These are phyloP conservation scores for Lentinus brumalis DNA, from an alignment of 768 basidiomycete species.

Conservation along the genomic window DNA sequence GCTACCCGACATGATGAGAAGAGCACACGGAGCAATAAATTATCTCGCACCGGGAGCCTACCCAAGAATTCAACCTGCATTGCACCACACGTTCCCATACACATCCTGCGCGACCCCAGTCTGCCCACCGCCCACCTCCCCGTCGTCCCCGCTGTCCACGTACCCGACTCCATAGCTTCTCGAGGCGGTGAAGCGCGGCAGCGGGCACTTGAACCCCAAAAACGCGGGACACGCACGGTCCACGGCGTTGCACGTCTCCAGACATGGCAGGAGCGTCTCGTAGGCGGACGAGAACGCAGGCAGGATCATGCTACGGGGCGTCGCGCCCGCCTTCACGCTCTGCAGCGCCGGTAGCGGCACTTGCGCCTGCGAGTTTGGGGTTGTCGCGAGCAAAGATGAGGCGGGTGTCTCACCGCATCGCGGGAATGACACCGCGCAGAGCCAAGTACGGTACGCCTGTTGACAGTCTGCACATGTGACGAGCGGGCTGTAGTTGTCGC, in stretches of 20 bases:
- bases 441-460: conserved; percentile 72
- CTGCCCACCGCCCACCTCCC: conserved; percentile 47
- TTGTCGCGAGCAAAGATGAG: conserved; percentile 35
- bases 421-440: conserved; percentile 72
- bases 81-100: conserved; percentile 83
- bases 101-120: conserved; percentile 61
- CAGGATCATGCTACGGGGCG: conserved; percentile 48
- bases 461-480: conserved; percentile 79
- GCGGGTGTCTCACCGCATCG: conserved; percentile 64
- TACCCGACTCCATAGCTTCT: conserved; percentile 78
- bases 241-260: conserved; percentile 73
- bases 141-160: conserved; percentile 56
- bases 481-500: conserved; percentile 78
- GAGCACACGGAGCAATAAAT: no score
- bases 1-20: no score
- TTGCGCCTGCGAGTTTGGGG: conserved; percentile 28
- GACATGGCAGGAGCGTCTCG: conserved; percentile 70
- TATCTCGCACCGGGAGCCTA: no score
- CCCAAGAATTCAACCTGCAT: conserved; percentile 28
- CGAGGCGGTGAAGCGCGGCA: conserved; percentile 58
- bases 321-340: conserved; percentile 41
- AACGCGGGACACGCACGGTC: conserved; percentile 80
- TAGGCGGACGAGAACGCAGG: conserved; percentile 51
- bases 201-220: conserved; percentile 70
- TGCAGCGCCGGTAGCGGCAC: conserved; percentile 52